phyloP scores from a whole-genome alignment of 306 rosid species.

The Lathyrus aphaca region DNA sequence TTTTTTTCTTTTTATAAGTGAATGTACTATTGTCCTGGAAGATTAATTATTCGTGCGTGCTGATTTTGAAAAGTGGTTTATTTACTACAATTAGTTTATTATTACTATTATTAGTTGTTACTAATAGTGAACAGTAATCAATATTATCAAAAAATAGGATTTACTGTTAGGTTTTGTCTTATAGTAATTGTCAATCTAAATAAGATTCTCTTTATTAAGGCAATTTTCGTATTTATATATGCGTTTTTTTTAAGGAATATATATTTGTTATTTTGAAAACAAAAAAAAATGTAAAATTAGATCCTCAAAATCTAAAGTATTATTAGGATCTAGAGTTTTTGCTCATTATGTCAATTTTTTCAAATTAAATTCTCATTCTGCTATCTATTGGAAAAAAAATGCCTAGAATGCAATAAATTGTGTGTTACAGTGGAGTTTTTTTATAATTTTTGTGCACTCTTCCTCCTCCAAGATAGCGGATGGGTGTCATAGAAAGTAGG shows the following conservation, averaged over 20 bases:
- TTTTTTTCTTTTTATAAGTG: not conserved
- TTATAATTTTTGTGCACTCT: no score
- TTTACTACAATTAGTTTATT: not conserved
- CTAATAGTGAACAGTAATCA: not conserved
- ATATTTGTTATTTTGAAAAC: not conserved
- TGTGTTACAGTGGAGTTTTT: no score
- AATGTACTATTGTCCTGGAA: constrained; percentile 2
- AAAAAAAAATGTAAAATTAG: not conserved
- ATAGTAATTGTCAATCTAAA: constrained; percentile 17
- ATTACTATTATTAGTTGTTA: not conserved
- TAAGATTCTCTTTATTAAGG: not conserved
- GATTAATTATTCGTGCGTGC: not conserved
- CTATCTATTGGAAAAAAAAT: no score
- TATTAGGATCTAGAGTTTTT: no score
- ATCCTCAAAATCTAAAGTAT: not conserved
- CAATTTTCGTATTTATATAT: not conserved
- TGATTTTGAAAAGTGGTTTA: constrained; percentile 14
- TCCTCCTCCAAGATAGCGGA: no score
- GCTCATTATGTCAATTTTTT: no score
- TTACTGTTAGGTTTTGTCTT: not conserved
- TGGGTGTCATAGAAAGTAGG: no score
- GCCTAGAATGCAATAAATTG: no score
- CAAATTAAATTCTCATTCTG: no score
- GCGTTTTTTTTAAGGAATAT: not conserved
- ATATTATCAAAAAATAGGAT: not conserved